phyloP scores from a whole-genome alignment of 805 yeast genomes.

The Cephaloascus albidus region DNA sequence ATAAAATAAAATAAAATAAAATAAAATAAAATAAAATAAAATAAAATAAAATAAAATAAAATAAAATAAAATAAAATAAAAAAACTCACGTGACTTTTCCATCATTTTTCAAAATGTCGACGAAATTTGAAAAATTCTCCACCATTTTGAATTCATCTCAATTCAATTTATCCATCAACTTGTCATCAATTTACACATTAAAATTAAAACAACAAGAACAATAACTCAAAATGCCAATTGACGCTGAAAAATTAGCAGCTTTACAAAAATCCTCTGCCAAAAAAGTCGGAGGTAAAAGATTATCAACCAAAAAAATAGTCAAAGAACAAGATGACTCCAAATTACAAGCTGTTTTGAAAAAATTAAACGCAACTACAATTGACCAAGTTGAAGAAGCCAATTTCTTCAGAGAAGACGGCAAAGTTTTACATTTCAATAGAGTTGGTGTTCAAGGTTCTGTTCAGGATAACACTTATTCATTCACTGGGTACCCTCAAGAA shows the following conservation, averaged over 20 bases:
- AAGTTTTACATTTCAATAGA: conserved; percentile 90
- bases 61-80: no score
- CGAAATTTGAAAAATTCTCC: no score
- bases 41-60: no score
- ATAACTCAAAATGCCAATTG: conserved; percentile 66
- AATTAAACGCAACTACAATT: conserved; percentile 81
- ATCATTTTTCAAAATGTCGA: no score
- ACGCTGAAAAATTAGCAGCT: conserved; percentile 90
- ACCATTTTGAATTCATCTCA: no score
- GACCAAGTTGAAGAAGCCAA: conserved; percentile 94
- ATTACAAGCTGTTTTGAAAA: conserved; percentile 80
- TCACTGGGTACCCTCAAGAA: conserved; percentile 92
- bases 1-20: no score
- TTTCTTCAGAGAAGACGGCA: conserved; percentile 95
- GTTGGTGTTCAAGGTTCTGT: conserved; percentile 94
- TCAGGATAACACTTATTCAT: conserved; percentile 84
- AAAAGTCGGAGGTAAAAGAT: conserved; percentile 81
- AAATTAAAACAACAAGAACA: no score
- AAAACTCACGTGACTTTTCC: no score
- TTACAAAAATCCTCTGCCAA: conserved; percentile 76
- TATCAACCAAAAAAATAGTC: conserved; percentile 76
- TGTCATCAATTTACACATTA: no score
- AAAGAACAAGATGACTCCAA: conserved; percentile 85
- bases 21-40: no score
- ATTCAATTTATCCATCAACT: no score